A percentile compares a stretch with the other conserved stretches of the same genome.
Evolutionary conservation across 768 basidiomycete species (phyloP).

Genomic region (Amanita pallidorosea): DNA sequence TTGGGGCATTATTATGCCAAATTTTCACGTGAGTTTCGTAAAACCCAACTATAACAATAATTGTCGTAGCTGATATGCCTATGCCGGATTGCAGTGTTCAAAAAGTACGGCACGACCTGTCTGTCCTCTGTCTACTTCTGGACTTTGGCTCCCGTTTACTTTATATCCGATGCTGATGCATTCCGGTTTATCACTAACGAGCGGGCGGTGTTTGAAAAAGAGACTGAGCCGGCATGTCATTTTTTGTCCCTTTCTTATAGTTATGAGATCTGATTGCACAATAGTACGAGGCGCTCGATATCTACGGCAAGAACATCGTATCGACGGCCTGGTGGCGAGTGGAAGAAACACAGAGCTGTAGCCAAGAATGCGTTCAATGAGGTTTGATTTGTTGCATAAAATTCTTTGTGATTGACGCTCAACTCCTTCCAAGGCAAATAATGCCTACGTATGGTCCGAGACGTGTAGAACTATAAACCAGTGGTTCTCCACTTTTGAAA

Average conservation of each 20-base stretch:
- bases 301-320: slow-evolving; percentile 37
- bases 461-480: slow-evolving; percentile 26
- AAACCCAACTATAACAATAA: not conserved
- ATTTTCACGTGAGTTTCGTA: slow-evolving; percentile 22
- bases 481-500: slow-evolving; percentile 30
- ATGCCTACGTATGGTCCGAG: slow-evolving; percentile 39
- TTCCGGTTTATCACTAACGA: slow-evolving; percentile 23
- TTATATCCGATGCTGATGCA: slow-evolving; percentile 33
- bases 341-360: slow-evolving; percentile 34
- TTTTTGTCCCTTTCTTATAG: not conserved
- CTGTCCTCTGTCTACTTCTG: slow-evolving; percentile 25
- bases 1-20: slow-evolving; percentile 21
- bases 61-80: not conserved
- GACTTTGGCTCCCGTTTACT: slow-evolving; percentile 21
- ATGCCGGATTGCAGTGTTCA: slow-evolving; percentile 19
- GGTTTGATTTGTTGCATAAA: slow-evolving; percentile 12
- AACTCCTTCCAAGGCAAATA: slow-evolving; percentile 26
- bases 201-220: slow-evolving; percentile 27
- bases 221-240: slow-evolving; percentile 22
- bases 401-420: slow-evolving; percentile 11
- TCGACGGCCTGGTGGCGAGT: slow-evolving; percentile 30
- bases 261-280: not conserved
- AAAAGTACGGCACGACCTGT: slow-evolving; percentile 26
- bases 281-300: slow-evolving; percentile 30
- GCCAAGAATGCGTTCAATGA: slow-evolving; percentile 42